Evolutionary conservation across 139 green algal genomes (phyloP).

Genomic region (Micromonas pusilla): DNA sequence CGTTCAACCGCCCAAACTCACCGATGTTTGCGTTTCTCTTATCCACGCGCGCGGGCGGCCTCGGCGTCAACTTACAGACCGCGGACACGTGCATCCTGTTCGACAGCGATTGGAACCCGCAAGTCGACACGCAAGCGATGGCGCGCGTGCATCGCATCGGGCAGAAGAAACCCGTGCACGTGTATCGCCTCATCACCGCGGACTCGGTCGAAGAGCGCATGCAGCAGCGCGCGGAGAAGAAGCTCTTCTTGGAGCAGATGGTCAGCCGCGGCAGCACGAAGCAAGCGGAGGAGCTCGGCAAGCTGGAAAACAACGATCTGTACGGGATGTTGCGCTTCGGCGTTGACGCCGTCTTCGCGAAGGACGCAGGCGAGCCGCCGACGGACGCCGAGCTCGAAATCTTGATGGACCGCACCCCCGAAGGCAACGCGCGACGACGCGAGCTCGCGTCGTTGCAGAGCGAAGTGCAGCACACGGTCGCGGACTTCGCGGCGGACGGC

Average conservation of each 20-base stretch:
- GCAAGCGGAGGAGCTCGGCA: background rate
- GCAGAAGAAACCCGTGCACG: constrained; percentile 82
- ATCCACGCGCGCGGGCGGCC: constrained; percentile 44
- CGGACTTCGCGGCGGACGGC: constrained; percentile 13
- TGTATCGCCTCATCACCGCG: constrained; percentile 56
- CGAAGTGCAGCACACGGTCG: constrained; percentile 7
- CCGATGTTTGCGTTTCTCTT: constrained; percentile 38
- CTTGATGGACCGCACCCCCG: constrained; percentile 7
- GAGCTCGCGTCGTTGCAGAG: background rate
- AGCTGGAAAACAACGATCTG: constrained; percentile 23
- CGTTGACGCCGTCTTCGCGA: constrained; percentile 13
- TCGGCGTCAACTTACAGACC: constrained; percentile 51
- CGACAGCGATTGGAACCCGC: constrained; percentile 46
- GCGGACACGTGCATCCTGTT: constrained; percentile 52
- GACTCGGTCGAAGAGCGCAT: constrained; percentile 63
- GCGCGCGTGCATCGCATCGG: constrained; percentile 69
- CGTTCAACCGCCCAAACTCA: constrained; percentile 38
- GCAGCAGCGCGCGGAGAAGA: constrained; percentile 53
- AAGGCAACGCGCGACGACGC: background rate
- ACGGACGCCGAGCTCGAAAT: constrained; percentile 21
- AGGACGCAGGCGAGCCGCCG: constrained; percentile 12
- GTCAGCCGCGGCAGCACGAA: constrained; percentile 45
- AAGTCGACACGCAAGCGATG: constrained; percentile 49
- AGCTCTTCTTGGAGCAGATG: constrained; percentile 82
- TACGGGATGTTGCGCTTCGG: constrained; percentile 25